Evolutionary conservation across 495 filamentous ascomycete species (phyloP).

Genomic region (Hypoxylon cercidicola): DNA sequence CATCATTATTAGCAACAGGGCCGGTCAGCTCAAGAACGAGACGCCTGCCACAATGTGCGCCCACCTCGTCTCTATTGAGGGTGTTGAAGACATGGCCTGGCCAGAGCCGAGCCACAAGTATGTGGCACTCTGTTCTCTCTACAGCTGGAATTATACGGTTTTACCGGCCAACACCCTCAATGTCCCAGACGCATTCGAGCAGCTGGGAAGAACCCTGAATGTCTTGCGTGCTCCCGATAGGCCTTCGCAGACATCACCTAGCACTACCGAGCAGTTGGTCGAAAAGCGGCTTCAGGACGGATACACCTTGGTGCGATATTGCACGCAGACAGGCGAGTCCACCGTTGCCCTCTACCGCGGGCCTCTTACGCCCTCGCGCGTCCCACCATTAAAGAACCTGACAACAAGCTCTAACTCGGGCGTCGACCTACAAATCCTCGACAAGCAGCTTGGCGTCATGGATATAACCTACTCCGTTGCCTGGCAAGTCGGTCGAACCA

Average conservation of each 20-base stretch:
- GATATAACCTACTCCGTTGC: conserved; percentile 60
- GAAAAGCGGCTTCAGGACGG: conserved; percentile 50
- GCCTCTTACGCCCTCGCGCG: conserved; percentile 48
- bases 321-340: conserved; percentile 53
- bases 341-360: conserved; percentile 56
- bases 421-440: conserved; percentile 57
- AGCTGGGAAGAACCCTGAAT: conserved; percentile 26
- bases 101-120: conserved; percentile 4
- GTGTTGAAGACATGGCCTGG: conserved; percentile 35
- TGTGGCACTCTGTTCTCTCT: conserved; percentile 54
- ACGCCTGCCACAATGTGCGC: conserved; percentile 28
- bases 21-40: conserved; percentile 44
- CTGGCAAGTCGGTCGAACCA: conserved; percentile 56
- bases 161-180: conserved; percentile 51
- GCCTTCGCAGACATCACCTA: neutral
- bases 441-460: conserved; percentile 55
- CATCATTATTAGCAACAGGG: conserved; percentile 50
- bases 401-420: conserved; percentile 49
- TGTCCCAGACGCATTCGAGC: conserved; percentile 39
- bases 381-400: conserved; percentile 35
- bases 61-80: conserved; percentile 56
- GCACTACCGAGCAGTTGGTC: conserved; percentile 1
- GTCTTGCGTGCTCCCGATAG: conserved; percentile 12
- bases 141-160: conserved; percentile 58
- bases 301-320: conserved; percentile 51